Conservation (phyloP, 2,329 filamentous ascomycete genomes). For the Trichocomaceae sp. region DNA sequence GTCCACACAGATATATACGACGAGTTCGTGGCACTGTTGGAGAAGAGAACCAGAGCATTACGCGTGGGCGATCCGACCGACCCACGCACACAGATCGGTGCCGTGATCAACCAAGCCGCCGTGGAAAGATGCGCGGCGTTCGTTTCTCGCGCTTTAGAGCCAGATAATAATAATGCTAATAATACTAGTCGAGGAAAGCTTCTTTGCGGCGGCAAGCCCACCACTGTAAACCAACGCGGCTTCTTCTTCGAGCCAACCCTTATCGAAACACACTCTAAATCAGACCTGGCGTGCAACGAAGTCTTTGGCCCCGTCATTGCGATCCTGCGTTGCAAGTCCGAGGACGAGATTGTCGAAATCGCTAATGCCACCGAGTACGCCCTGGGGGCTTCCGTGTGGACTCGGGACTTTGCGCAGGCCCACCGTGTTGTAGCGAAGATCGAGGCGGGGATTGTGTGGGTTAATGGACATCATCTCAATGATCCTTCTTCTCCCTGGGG, state of each 20-base stretch:
- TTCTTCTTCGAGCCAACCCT: constrained; percentile 47
- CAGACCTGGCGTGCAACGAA: constrained; percentile 33
- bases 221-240: constrained; percentile 47
- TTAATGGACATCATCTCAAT: constrained; percentile 59
- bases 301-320: constrained; percentile 50
- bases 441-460: constrained; percentile 45
- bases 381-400: constrained; percentile 47
- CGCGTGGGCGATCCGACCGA: constrained; percentile 55
- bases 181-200: constrained; percentile 26
- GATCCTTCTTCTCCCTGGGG: constrained; percentile 68
- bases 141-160: constrained; percentile 24
- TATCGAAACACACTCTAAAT: constrained; percentile 28
- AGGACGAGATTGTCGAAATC: constrained; percentile 41
- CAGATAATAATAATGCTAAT: constrained; percentile 32
- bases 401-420: constrained; percentile 44
- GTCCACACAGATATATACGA: constrained; percentile 43
- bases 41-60: constrained; percentile 44
- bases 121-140: constrained; percentile 39
- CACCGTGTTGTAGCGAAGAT: constrained; percentile 43
- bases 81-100: constrained; percentile 56
- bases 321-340: constrained; percentile 41
- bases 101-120: constrained; percentile 47
- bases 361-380: constrained; percentile 49
- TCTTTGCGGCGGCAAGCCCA: constrained; percentile 44
- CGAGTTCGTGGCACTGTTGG: constrained; percentile 34